These are phyloP conservation scores for Trichosporon asahii DNA, from an alignment of 1,284 basidiomycete genomes.

Conservation along the genomic window DNA sequence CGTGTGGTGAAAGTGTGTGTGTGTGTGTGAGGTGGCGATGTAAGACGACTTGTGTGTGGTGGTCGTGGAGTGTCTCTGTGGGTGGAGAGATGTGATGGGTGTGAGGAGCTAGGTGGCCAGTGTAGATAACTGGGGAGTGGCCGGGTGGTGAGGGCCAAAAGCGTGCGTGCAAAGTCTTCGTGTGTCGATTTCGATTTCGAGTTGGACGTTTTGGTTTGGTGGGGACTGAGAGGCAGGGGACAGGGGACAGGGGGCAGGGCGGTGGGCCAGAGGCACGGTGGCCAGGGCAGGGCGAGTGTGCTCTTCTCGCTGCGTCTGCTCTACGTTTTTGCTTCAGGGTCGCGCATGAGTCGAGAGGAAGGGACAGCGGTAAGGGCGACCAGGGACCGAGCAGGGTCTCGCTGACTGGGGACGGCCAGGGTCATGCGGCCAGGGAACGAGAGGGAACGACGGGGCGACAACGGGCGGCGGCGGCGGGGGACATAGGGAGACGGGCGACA, in stretches of 20 bases:
- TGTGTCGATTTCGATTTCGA: not conserved
- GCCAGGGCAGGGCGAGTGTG: not conserved
- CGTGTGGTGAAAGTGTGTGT: not conserved
- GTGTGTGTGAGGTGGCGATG: not conserved
- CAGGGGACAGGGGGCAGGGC: not conserved
- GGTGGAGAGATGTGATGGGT: not conserved
- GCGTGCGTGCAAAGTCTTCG: constrained; percentile 5
- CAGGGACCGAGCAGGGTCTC: not conserved
- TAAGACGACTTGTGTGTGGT: not conserved
- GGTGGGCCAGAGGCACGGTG: constrained; percentile 3
- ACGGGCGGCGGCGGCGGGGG: not conserved
- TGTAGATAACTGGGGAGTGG: not conserved
- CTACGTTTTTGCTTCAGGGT: not conserved
- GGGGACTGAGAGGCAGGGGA: not conserved
- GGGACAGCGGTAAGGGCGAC: not conserved
- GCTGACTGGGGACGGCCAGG: not conserved
- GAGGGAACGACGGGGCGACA: not conserved
- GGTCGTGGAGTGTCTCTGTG: not conserved
- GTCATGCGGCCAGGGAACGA: not conserved
- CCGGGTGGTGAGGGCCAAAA: too few species aligned
- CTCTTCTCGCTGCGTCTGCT: not conserved
- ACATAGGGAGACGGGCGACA: not conserved
- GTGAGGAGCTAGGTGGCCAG: not conserved
- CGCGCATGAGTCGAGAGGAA: not conserved
- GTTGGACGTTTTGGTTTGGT: not conserved